Percentiles rank a stretch among this genome's conserved stretches.
Evolutionary conservation across 1,284 basidiomycete genomes (phyloP).

Genomic region (Ganoderma resinaceum): DNA sequence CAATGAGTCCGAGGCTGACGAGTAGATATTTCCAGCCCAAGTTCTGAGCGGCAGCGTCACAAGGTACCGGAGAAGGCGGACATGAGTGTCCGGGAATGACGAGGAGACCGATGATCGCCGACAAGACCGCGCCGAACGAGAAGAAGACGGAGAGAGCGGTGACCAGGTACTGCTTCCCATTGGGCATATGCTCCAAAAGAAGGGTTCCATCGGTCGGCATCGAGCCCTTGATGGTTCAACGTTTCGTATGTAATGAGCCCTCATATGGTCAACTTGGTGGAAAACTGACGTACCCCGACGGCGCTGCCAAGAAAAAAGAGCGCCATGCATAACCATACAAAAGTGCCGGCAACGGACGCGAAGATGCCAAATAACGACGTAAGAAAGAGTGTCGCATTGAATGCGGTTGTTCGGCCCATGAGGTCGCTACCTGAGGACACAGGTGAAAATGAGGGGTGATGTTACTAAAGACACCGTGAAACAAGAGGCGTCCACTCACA

Average conservation of each 20-base stretch:
- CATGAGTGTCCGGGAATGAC: constrained; percentile 86
- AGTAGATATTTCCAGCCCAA: constrained; percentile 90
- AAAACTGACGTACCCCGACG: constrained; percentile 70
- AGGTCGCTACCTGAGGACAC: constrained; percentile 77
- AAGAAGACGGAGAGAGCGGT: constrained; percentile 97
- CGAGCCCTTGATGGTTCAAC: constrained; percentile 71
- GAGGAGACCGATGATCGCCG: constrained; percentile 79
- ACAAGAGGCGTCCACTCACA: constrained; percentile 52
- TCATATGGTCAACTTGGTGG: constrained; percentile 22
- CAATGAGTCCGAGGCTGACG: constrained; percentile 72
- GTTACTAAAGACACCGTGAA: constrained; percentile 8
- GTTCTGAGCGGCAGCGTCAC: constrained; percentile 76
- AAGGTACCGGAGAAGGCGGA: constrained; percentile 51
- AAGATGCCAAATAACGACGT: constrained; percentile 91
- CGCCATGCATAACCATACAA: constrained; percentile 73
- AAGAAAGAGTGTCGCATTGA: constrained; percentile 92
- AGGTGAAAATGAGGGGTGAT: background rate
- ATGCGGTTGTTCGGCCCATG: constrained; percentile 86
- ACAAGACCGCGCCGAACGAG: constrained; percentile 87
- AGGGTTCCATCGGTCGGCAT: constrained; percentile 98
- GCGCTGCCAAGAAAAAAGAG: constrained; percentile 92
- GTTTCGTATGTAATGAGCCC: background rate
- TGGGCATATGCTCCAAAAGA: constrained; percentile 93
- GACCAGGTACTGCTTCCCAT: constrained; percentile 90
- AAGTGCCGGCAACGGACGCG: constrained; percentile 80